A percentile compares a stretch with the other conserved stretches of the same genome.
Evolutionary conservation across 805 yeast species (phyloP).

Genomic region (Saturnispora hagleri): DNA sequence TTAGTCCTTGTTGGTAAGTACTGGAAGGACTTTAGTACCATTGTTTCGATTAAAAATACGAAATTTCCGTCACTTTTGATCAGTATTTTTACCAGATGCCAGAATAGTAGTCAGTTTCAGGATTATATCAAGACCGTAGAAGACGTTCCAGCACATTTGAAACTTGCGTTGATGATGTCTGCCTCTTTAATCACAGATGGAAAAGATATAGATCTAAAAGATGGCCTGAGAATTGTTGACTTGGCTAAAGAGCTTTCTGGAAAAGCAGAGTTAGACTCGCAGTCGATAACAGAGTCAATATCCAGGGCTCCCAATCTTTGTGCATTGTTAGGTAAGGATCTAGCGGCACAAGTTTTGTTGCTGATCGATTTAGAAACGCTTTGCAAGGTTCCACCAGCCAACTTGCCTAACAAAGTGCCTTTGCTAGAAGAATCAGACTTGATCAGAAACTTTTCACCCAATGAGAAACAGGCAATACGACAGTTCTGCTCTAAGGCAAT

Average conservation of each 20-base stretch:
- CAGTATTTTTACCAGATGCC: not conserved
- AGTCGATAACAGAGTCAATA: not conserved
- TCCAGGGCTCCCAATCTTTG: conserved; percentile 69
- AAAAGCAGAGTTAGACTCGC: not conserved
- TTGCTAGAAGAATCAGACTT: conserved; percentile 47
- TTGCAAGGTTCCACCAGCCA: conserved; percentile 71
- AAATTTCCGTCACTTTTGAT: not conserved
- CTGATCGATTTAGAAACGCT: conserved; percentile 62
- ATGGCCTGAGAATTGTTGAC: not conserved
- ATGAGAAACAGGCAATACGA: conserved; percentile 62
- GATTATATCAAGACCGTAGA: not conserved
- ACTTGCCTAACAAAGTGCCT: conserved; percentile 58
- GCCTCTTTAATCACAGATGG: not conserved
- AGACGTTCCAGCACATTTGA: conserved; percentile 2
- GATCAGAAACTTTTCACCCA: conserved; percentile 30
- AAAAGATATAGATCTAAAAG: not conserved
- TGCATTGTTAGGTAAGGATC: conserved; percentile 58
- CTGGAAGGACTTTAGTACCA: conserved; percentile 1
- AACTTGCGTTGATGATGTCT: conserved; percentile 3
- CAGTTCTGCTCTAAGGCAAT: conserved; percentile 72
- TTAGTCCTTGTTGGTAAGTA: not conserved
- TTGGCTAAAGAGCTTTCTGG: not conserved
- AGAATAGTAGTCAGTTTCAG: not conserved
- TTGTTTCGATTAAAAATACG: not conserved
- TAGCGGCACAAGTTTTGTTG: conserved; percentile 66